phyloP scores from a whole-genome alignment of 805 yeast species.

The Lipomyces japonicus region DNA sequence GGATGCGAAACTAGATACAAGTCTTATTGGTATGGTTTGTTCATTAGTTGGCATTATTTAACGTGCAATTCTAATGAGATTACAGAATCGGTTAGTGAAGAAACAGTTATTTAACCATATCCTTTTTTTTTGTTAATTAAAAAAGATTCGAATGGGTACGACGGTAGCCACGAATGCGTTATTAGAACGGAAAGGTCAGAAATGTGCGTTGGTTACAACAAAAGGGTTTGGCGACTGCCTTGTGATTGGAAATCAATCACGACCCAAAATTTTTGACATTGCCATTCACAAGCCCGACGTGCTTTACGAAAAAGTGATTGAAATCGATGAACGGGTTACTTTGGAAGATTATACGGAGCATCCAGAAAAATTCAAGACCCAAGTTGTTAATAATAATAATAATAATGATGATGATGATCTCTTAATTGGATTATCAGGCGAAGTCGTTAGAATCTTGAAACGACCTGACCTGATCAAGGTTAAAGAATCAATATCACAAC shows the following conservation, averaged over 20 bases:
- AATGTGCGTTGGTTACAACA: slow-evolving; percentile 80
- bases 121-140: slow-evolving; percentile 35
- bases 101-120: neutral
- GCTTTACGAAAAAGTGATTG: slow-evolving; percentile 71
- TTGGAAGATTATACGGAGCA: slow-evolving; percentile 77
- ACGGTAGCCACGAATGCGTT: slow-evolving; percentile 96
- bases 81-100: slow-evolving; percentile 16
- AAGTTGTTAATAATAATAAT: slow-evolving; percentile 68
- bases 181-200: slow-evolving; percentile 86
- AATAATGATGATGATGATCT: slow-evolving; percentile 37
- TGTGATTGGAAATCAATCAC: slow-evolving; percentile 81
- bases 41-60: neutral
- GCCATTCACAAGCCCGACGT: slow-evolving; percentile 67
- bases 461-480: slow-evolving; percentile 49
- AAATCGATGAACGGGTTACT: slow-evolving; percentile 87
- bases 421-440: slow-evolving; percentile 63
- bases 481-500: slow-evolving; percentile 40
- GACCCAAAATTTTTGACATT: slow-evolving; percentile 86
- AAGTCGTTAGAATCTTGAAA: slow-evolving; percentile 55
- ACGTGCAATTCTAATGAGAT: neutral
- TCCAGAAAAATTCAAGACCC: slow-evolving; percentile 40
- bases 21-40: slow-evolving; percentile 34
- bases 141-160: slow-evolving; percentile 81
- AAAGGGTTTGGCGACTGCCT: slow-evolving; percentile 83
- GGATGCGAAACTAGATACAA: slow-evolving; percentile 56